Evolutionary conservation across 805 yeast species (phyloP).

Genomic region (Yarrowia osloensis): DNA sequence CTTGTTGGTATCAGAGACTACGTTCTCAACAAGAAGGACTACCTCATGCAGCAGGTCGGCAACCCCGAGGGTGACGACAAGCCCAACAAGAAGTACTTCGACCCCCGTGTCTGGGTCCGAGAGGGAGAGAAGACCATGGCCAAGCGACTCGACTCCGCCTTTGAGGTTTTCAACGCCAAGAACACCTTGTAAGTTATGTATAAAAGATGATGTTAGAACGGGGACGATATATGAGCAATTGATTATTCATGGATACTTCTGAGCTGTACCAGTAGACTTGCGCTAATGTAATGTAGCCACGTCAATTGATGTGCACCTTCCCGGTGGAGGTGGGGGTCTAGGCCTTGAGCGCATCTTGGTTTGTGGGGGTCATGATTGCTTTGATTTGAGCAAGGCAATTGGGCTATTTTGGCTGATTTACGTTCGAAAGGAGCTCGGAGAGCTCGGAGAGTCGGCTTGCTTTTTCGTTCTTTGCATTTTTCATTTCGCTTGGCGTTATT

Average conservation of each 20-base stretch:
- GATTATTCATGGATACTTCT: conserved; percentile 1
- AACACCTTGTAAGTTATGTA: conserved; percentile 38
- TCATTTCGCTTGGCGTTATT: background rate
- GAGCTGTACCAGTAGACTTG: background rate
- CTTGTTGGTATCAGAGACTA: conserved; percentile 96
- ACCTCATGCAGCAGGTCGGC: conserved; percentile 85
- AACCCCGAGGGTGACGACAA: conserved; percentile 99
- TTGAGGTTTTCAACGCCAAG: conserved; percentile 69
- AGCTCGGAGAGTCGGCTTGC: background rate
- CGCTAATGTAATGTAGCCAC: background rate
- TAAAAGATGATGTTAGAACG: conserved; percentile 29
- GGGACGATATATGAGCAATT: conserved; percentile 25
- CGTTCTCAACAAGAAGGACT: conserved; percentile 94
- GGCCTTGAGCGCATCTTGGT: background rate
- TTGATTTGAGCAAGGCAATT: background rate
- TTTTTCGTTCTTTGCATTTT: background rate
- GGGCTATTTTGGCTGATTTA: background rate
- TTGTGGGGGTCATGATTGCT: background rate
- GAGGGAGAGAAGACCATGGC: conserved; percentile 99
- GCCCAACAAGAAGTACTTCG: conserved; percentile 99
- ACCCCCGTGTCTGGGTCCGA: conserved; percentile 99
- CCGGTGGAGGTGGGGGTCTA: background rate
- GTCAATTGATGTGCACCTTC: background rate
- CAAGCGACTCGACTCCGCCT: conserved; percentile 78
- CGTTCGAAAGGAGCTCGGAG: background rate